Conservation (phyloP, 495 filamentous ascomycete species). For the Podospora pseudoanserina region DNA sequence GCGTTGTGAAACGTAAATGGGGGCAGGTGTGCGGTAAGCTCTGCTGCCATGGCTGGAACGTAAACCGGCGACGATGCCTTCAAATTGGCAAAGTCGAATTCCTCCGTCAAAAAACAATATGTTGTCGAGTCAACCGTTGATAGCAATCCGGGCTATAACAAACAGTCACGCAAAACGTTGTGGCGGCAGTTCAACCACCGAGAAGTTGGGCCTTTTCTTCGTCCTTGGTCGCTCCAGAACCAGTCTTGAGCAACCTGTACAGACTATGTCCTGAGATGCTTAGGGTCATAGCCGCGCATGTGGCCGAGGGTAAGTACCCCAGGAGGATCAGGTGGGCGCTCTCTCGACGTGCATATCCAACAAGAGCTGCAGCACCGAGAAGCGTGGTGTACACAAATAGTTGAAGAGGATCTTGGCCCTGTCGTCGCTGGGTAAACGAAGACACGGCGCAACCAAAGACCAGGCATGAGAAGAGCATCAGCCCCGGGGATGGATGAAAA, state of each 20-base stretch:
- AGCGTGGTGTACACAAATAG: constrained; percentile 36
- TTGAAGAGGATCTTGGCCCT: constrained; percentile 40
- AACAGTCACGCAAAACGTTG: not conserved
- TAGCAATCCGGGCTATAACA: no score
- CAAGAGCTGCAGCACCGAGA: constrained; percentile 27
- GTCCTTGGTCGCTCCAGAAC: not conserved
- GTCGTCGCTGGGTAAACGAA: constrained; percentile 41
- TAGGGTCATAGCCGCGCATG: constrained; percentile 41
- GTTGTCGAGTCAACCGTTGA: not conserved
- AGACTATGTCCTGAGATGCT: constrained; percentile 29
- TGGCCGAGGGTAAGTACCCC: constrained; percentile 41
- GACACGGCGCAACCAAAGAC: constrained; percentile 46
- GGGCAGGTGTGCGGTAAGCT: not conserved
- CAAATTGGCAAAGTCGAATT: not conserved
- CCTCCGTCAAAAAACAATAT: not conserved
- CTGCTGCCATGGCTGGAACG: not conserved
- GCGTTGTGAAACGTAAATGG: not conserved
- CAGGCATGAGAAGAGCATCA: constrained; percentile 45
- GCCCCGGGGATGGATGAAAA: constrained; percentile 32
- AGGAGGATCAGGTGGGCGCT: constrained; percentile 42
- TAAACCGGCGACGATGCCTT: not conserved
- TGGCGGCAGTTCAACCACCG: constrained; percentile 6
- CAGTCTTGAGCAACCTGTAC: constrained; percentile 12
- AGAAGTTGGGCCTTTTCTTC: constrained; percentile 21
- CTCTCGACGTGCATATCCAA: constrained; percentile 31